phyloP scores from a whole-genome alignment of 202 grass and related monocot genomes.

The Musa balbisiana region DNA sequence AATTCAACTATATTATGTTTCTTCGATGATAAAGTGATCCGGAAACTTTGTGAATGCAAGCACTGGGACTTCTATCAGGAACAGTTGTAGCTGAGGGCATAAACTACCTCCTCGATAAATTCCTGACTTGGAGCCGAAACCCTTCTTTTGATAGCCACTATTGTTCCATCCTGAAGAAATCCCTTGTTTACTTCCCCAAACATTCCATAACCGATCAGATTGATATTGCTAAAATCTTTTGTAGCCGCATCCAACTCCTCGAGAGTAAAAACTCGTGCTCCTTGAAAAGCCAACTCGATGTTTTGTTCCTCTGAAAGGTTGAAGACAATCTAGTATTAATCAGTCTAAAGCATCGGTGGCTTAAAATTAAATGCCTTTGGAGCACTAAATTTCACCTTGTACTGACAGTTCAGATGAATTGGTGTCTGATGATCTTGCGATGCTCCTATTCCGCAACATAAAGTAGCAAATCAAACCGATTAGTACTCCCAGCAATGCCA shows the following conservation, averaged over 20 bases:
- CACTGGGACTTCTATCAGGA: too few species aligned
- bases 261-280: constrained; percentile 47
- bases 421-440: constrained; percentile 67
- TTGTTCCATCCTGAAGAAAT: constrained; percentile 70
- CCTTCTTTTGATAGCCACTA: constrained; percentile 80
- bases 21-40: neutral
- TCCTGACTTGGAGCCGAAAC: constrained; percentile 56
- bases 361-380: neutral
- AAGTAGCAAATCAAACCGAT: constrained; percentile 38
- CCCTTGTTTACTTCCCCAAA: constrained; percentile 93
- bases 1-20: neutral
- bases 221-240: constrained; percentile 55
- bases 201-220: constrained; percentile 69
- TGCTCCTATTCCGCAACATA: constrained; percentile 29
- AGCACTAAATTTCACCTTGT: constrained; percentile 40
- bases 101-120: constrained; percentile 70
- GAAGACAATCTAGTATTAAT: neutral
- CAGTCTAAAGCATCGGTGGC: neutral
- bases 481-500: constrained; percentile 42
- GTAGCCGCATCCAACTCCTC: constrained; percentile 73
- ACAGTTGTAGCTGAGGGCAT: too few species aligned
- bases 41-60: neutral
- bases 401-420: constrained; percentile 54
- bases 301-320: constrained; percentile 18
- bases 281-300: constrained; percentile 28